phyloP scores from a whole-genome alignment of 2,329 filamentous ascomycete species.

The Amauroascus niger region DNA sequence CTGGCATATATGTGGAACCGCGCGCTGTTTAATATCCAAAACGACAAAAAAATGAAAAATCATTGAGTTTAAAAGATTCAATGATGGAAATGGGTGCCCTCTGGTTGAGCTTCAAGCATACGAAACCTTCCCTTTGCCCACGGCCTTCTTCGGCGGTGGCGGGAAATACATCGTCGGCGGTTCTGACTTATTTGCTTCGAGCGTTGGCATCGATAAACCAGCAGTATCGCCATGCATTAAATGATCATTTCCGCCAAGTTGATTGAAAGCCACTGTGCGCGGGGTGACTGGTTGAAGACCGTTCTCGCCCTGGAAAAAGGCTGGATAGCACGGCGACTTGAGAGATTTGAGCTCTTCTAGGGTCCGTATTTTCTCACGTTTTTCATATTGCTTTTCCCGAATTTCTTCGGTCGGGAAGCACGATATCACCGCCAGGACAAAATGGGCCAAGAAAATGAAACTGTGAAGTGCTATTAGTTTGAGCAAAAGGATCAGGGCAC shows the following conservation, averaged over 20 bases:
- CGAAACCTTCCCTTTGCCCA: not conserved
- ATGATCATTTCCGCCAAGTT: constrained; percentile 32
- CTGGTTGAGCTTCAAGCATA: not conserved
- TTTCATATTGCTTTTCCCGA: constrained; percentile 21
- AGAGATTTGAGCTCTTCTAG: constrained; percentile 27
- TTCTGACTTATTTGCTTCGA: constrained; percentile 15
- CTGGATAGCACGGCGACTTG: constrained; percentile 31
- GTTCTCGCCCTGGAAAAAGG: constrained; percentile 15
- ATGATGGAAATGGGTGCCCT: not conserved
- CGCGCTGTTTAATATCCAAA: not conserved
- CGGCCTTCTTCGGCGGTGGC: constrained; percentile 35
- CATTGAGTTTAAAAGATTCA: no score
- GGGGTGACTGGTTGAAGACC: constrained; percentile 35
- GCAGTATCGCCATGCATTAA: constrained; percentile 31
- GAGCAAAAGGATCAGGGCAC: not conserved
- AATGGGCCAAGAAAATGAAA: constrained; percentile 41
- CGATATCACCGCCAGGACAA: constrained; percentile 41
- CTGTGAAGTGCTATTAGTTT: constrained; percentile 26
- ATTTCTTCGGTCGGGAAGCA: constrained; percentile 37
- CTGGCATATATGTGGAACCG: not conserved
- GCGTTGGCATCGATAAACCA: constrained; percentile 10
- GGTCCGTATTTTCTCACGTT: constrained; percentile 29
- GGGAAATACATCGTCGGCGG: constrained; percentile 32
- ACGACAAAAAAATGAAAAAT: no score
- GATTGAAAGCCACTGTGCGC: constrained; percentile 36